A percentile compares a stretch with the other conserved stretches of the same genome.
These are phyloP conservation scores for Tetrahymena malaccensis DNA, from an alignment of 73 alveolate species.

Conservation along the genomic window DNA sequence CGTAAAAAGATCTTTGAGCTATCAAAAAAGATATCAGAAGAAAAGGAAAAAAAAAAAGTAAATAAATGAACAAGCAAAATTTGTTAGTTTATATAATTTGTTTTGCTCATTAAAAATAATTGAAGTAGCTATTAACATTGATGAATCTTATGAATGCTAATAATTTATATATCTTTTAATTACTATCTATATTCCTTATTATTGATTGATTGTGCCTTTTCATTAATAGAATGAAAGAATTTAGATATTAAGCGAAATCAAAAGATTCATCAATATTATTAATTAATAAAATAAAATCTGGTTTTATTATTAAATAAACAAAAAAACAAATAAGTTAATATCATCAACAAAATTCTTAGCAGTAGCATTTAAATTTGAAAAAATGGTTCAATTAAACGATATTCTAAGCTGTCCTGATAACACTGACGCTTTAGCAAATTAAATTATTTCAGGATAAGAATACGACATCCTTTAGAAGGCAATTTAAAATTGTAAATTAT, in stretches of 20 bases:
- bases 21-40: neutral
- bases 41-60: neutral
- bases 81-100: neutral
- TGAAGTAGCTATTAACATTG: neutral
- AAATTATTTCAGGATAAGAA: neutral
- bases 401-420: neutral
- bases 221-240: neutral
- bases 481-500: neutral
- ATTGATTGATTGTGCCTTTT: neutral
- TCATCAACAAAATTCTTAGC: neutral
- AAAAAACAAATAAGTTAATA: neutral
- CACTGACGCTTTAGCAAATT: neutral
- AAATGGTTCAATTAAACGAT: neutral
- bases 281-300: neutral
- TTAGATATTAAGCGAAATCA: neutral
- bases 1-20: neutral
- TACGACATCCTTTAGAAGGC: neutral
- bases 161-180: neutral
- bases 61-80: neutral
- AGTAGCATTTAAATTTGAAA: neutral
- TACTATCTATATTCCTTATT: neutral
- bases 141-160: neutral
- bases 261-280: neutral
- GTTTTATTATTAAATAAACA: neutral
- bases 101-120: neutral